Conservation (phyloP, 2,329 filamentous ascomycete species). For the Talaromyces amestolkiae region DNA sequence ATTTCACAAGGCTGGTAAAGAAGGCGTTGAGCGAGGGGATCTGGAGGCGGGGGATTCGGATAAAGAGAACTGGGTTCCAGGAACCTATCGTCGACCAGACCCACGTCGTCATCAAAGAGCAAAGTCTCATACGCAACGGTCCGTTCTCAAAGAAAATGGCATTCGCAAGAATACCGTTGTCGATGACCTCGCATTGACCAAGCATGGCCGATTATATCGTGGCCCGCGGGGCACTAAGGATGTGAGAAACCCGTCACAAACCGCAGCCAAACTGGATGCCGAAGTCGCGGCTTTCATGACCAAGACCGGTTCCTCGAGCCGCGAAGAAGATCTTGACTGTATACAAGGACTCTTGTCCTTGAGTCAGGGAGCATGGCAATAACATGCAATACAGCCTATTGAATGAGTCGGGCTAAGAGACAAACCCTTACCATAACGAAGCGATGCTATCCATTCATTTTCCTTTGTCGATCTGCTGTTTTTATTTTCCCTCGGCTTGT, state of each 20-base stretch:
- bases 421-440: constrained; percentile 6
- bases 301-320: constrained; percentile 57
- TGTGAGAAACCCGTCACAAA: constrained; percentile 36
- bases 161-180: constrained; percentile 26
- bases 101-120: constrained; percentile 42
- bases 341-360: constrained; percentile 84
- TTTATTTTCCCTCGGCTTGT: not conserved
- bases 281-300: constrained; percentile 75
- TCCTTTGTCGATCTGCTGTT: not conserved
- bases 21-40: constrained; percentile 40
- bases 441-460: constrained; percentile 8
- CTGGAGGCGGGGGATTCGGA: constrained; percentile 70
- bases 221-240: constrained; percentile 25
- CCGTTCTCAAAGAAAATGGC: constrained; percentile 48
- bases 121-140: constrained; percentile 33
- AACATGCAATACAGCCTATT: constrained; percentile 27
- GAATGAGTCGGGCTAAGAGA: not conserved
- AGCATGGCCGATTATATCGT: constrained; percentile 29
- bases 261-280: constrained; percentile 49
- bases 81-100: constrained; percentile 39
- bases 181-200: constrained; percentile 23
- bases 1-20: constrained; percentile 25
- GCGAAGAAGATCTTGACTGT: constrained; percentile 80
- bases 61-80: constrained; percentile 83
- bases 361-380: constrained; percentile 88